phyloP scores from a whole-genome alignment of 441 rosid genomes.

The Daphne laureola region DNA sequence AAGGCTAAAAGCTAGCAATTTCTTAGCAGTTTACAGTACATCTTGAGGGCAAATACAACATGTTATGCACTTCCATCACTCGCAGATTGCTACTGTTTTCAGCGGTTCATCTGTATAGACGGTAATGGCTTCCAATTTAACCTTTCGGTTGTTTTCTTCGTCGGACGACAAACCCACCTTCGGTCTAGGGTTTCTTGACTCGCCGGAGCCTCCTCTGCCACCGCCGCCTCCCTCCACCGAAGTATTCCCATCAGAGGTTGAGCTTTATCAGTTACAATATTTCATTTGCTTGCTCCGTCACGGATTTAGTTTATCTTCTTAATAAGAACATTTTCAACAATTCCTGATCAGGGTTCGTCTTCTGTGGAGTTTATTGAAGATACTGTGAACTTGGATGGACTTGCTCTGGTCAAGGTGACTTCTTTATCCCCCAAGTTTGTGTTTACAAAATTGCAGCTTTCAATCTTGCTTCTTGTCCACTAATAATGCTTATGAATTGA shows the following conservation, averaged over 20 bases:
- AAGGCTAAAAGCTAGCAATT: no score
- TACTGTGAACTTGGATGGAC: conserved; percentile 41
- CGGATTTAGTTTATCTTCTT: background rate
- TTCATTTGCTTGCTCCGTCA: background rate
- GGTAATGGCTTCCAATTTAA: conserved; percentile 36
- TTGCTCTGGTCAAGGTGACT: conserved; percentile 65
- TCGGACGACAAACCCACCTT: conserved; percentile 19
- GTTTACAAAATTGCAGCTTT: no score
- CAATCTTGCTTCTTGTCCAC: no score
- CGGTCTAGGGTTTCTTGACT: conserved; percentile 41
- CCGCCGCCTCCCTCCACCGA: conserved; percentile 56
- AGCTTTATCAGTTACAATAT: background rate
- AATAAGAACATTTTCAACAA: conserved; percentile 6
- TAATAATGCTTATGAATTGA: no score
- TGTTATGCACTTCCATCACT: no score
- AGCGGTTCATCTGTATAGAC: background rate
- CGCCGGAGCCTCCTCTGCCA: conserved; percentile 40
- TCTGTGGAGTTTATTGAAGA: conserved; percentile 40
- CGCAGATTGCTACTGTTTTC: no score
- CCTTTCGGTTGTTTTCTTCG: conserved; percentile 44
- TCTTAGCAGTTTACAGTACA: no score
- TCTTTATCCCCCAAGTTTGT: background rate
- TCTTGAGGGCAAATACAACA: no score
- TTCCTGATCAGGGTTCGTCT: conserved; percentile 36
- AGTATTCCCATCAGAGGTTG: conserved; percentile 23